Evolutionary conservation across 176 grass and related monocot genomes (phyloP).

Genomic region (Stipa capillata): DNA sequence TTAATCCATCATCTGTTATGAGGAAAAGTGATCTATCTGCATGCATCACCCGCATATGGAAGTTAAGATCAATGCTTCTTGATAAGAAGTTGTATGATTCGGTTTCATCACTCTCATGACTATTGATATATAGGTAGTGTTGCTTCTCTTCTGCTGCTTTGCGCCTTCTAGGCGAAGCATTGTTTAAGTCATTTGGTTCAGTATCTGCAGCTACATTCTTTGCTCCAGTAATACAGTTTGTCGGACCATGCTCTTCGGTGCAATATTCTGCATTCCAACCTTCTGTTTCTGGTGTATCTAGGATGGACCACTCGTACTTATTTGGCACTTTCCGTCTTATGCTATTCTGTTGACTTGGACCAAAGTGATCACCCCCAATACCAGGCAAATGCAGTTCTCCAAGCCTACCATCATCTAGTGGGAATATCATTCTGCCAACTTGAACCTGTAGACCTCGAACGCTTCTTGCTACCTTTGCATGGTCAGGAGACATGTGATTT

Average conservation of each 20-base stretch:
- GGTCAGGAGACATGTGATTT: slow-evolving; percentile 64
- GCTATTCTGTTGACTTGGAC: slow-evolving; percentile 44
- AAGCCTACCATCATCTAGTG: slow-evolving; percentile 83
- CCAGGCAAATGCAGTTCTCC: slow-evolving; percentile 85
- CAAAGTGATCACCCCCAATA: slow-evolving; percentile 55
- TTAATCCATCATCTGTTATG: slow-evolving; percentile 62
- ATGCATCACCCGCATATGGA: slow-evolving; percentile 73
- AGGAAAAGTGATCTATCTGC: slow-evolving; percentile 77
- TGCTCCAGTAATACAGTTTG: slow-evolving; percentile 70
- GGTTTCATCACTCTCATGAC: slow-evolving; percentile 22
- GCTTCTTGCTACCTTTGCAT: slow-evolving; percentile 66
- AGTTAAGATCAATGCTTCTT: slow-evolving; percentile 66
- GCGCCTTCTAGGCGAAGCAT: slow-evolving; percentile 29
- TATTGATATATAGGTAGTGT: slow-evolving; percentile 41
- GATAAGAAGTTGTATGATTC: slow-evolving; percentile 75
- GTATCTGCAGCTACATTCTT: slow-evolving; percentile 26
- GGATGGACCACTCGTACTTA: slow-evolving; percentile 90
- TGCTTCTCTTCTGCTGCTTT: slow-evolving; percentile 52
- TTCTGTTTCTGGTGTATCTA: slow-evolving; percentile 91
- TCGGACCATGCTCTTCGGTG: slow-evolving; percentile 76
- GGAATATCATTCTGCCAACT: slow-evolving; percentile 63
- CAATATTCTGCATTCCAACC: slow-evolving; percentile 99
- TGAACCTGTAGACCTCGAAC: slow-evolving; percentile 65
- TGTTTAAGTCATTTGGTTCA: slow-evolving; percentile 44
- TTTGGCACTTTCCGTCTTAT: slow-evolving; percentile 60